Conservation (phyloP, 306 rosid genomes). For the Cicer bijugum region DNA sequence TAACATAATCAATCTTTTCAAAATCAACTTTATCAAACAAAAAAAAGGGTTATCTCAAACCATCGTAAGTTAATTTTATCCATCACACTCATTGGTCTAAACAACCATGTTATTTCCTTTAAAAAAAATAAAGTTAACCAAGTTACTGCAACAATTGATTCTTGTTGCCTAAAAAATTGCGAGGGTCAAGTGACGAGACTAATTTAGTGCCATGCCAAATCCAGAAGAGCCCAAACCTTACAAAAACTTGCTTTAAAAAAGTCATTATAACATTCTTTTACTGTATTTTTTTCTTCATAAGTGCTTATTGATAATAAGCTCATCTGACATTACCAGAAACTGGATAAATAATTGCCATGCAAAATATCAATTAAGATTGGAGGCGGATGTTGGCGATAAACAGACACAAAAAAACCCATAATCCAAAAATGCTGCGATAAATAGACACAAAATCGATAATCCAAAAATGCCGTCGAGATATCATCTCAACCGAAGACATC, state of each 20-base stretch:
- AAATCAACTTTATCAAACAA: too few species aligned
- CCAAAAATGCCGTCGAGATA: slow-evolving; percentile 34
- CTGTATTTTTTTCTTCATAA: neutral
- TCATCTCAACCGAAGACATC: slow-evolving; percentile 18
- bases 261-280: neutral
- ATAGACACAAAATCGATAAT: slow-evolving; percentile 28
- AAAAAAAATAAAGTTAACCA: neutral
- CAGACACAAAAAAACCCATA: slow-evolving; percentile 21
- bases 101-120: too few species aligned
- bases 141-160: neutral
- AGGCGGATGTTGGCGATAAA: neutral
- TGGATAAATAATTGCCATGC: neutral
- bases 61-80: too few species aligned
- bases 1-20: too few species aligned
- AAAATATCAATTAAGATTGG: neutral
- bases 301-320: neutral
- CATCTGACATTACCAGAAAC: neutral
- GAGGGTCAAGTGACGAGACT: too few species aligned
- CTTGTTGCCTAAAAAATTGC: too few species aligned
- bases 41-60: too few species aligned
- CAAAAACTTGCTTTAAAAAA: neutral
- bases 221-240: neutral
- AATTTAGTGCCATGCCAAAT: neutral
- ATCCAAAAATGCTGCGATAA: slow-evolving; percentile 36
- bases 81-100: too few species aligned